Evolutionary conservation across 1,139 yeast genomes (phyloP).

Genomic region (Scheffersomyces cryptocercus): DNA sequence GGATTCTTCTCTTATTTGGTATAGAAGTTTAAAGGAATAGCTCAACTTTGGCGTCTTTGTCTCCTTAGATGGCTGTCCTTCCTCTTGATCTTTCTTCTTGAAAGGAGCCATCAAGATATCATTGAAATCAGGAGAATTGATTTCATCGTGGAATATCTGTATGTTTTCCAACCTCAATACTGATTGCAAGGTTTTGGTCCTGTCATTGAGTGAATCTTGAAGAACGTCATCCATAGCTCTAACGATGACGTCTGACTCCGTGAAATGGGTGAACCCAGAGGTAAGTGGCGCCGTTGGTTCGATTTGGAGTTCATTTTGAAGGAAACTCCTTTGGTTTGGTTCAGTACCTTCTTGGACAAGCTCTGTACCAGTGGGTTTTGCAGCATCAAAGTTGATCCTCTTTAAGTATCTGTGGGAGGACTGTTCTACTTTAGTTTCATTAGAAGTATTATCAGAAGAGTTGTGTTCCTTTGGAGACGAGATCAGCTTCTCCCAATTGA

Average conservation of each 20-base stretch:
- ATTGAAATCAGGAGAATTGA: conserved; percentile 12
- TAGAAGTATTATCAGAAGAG: too few species aligned
- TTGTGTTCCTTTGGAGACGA: too few species aligned
- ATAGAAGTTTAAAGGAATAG: not conserved
- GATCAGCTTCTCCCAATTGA: too few species aligned
- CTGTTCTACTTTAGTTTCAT: too few species aligned
- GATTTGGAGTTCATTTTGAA: not conserved
- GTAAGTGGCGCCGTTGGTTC: not conserved
- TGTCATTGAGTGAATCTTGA: not conserved
- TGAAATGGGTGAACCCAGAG: not conserved
- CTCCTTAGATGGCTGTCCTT: not conserved
- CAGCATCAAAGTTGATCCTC: too few species aligned
- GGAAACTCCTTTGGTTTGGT: too few species aligned
- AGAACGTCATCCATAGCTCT: not conserved
- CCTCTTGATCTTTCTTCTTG: not conserved
- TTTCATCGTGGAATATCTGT: conserved; percentile 8
- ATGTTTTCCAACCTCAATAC: conserved; percentile 4
- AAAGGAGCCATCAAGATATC: conserved; percentile 12
- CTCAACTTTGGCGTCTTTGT: not conserved
- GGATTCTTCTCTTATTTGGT: too few species aligned
- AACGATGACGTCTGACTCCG: not conserved
- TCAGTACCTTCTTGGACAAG: too few species aligned
- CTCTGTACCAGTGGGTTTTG: too few species aligned
- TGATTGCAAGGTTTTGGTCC: not conserved
- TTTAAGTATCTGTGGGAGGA: too few species aligned